Evolutionary conservation across 176 grass and related monocot species (phyloP).

Genomic region (Oryza brachyantha): DNA sequence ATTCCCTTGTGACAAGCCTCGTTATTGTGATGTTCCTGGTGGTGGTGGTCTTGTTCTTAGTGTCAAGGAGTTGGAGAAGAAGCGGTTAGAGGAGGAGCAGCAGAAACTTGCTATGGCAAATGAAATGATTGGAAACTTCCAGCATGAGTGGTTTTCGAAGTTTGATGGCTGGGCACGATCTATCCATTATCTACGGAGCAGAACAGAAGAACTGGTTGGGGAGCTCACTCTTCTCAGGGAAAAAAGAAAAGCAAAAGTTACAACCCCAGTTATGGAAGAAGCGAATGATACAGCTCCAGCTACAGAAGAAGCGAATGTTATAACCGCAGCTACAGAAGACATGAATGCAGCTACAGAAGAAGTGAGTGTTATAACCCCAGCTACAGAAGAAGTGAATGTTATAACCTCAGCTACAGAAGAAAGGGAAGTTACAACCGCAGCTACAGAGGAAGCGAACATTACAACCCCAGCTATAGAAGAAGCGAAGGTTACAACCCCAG

Average conservation of each 20-base stretch:
- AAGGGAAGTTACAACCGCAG: slow-evolving; percentile 7
- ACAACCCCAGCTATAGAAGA: slow-evolving; percentile 32
- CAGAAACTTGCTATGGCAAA: slow-evolving; percentile 16
- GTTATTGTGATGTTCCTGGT: slow-evolving; percentile 50
- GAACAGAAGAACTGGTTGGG: slow-evolving; percentile 19
- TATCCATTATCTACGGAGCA: slow-evolving; percentile 6
- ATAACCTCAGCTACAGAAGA: slow-evolving; percentile 32
- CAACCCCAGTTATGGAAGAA: slow-evolving; percentile 35
- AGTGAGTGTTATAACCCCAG: slow-evolving; percentile 1
- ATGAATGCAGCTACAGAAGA: slow-evolving; percentile 32
- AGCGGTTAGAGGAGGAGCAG: slow-evolving; percentile 43
- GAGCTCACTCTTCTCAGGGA: slow-evolving; percentile 49
- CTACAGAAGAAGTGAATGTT: slow-evolving; percentile 26
- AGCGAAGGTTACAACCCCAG: slow-evolving; percentile 9
- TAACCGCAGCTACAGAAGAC: slow-evolving; percentile 36
- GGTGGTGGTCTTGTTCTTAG: slow-evolving; percentile 71
- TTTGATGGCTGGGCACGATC: not conserved
- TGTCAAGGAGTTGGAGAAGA: slow-evolving; percentile 62
- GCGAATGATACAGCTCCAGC: slow-evolving; percentile 7
- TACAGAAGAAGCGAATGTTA: slow-evolving; percentile 37
- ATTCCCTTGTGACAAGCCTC: slow-evolving; percentile 54
- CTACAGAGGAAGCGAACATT: slow-evolving; percentile 36
- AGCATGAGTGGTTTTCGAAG: slow-evolving; percentile 50
- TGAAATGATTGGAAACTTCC: slow-evolving; percentile 46
- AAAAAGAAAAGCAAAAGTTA: slow-evolving; percentile 36